Base-by-base conservation (phyloP, 1,139 yeast species). In the Scheffersomyces parashehatae region DNA sequence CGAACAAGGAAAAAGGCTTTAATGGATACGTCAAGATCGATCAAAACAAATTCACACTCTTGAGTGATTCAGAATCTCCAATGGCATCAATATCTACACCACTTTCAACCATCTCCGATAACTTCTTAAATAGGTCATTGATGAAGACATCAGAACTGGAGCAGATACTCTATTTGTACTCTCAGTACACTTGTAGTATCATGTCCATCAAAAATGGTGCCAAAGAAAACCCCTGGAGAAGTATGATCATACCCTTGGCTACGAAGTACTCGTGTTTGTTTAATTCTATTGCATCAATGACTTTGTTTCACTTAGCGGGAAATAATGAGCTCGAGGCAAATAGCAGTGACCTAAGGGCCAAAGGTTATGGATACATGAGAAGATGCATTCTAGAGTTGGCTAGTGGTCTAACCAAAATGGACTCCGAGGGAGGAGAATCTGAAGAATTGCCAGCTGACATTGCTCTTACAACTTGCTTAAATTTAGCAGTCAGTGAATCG, bases 151-250 rank as follows among this genome's bases (percentile, higher is more conserved):
- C 66, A 1, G 75, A 70, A 43, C 66, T 65, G 24, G 69, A 68
- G 35, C 76, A 71, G 43, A 65, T 70, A 15, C 45, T 71, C 13
- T 61, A 59, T 41, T 52, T 70, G 30, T 70, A 64, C 45, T 60
- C 69, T 3, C 62, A 73, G 41, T 78, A 79, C 55, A 82, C 88
- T 0, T 81, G 85, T 44, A 76, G 79, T 9, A 81, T 83, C 40
- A 73, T 83, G 77, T 79, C 85, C 2, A 79, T 83, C 40, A 81
- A 79, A 51, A 79, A 81, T 51, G 87, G 86, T 0, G 79, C 81
- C 0, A 65, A 75, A 5, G 87, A 82, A 48, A 83, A 83, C 52
- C 88, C 88, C 4, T 83, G 89, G 88, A 65, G 85, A 41, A 72
- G 75, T n/a, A 58, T 75, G 37, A 62, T 82, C 39, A 62, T 82